These are phyloP conservation scores for Atkinsonella texensis DNA, from an alignment of 2,329 filamentous ascomycete species.

Conservation along the genomic window DNA sequence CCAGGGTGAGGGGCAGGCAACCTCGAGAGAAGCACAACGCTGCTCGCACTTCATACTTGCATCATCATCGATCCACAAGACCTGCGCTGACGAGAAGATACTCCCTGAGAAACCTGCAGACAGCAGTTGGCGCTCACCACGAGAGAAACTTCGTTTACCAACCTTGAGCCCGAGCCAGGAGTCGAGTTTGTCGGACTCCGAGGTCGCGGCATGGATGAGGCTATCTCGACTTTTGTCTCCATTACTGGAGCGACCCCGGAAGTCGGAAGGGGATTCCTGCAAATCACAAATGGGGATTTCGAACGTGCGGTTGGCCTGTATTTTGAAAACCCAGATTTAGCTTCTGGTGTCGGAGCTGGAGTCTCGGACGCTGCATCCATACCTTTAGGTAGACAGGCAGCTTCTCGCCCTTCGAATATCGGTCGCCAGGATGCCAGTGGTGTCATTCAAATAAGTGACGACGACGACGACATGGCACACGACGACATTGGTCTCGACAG, in stretches of 20 bases:
- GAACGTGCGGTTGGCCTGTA: conserved; percentile 81
- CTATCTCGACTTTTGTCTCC: conserved; percentile 64
- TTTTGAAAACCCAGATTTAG: conserved; percentile 73
- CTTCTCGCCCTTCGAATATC: conserved; percentile 16
- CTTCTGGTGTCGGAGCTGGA: conserved; percentile 23
- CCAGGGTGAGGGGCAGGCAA: background rate
- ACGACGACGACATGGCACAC: conserved; percentile 45
- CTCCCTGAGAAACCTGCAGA: too few relatives aligned
- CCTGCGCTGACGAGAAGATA: background rate
- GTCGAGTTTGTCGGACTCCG: background rate
- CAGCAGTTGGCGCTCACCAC: background rate
- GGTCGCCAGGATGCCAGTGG: conserved; percentile 24
- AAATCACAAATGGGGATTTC: conserved; percentile 72
- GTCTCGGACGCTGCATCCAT: conserved; percentile 11
- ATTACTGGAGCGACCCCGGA: conserved; percentile 67
- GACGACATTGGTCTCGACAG: conserved; percentile 23
- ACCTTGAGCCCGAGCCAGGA: background rate
- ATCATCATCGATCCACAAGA: background rate
- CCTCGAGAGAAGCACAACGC: background rate
- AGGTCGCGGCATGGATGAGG: conserved; percentile 47
- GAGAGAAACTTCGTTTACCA: background rate
- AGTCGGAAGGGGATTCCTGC: conserved; percentile 71
- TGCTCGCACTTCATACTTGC: background rate
- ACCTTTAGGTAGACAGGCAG: conserved; percentile 13
- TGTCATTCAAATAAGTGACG: conserved; percentile 64